Conservation (phyloP, 495 filamentous ascomycete species). For the Penicillium paradoxum region DNA sequence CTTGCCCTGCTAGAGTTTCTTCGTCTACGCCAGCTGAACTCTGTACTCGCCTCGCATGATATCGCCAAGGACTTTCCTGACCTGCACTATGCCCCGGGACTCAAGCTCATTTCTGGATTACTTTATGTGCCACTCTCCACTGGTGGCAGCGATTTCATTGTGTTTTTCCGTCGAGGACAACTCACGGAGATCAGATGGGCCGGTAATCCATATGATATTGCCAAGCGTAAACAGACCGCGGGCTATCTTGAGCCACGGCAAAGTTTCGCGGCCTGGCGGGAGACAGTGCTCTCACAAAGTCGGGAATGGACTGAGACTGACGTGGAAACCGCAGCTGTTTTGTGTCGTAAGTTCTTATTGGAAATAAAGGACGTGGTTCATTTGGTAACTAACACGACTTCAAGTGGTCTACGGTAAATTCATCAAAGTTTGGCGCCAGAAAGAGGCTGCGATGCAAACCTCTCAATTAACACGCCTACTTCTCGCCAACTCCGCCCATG, state of each 20-base stretch:
- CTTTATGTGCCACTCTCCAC: conserved; percentile 78
- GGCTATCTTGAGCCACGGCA: conserved; percentile 32
- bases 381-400: background rate
- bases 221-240: conserved; percentile 37
- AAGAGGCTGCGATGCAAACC: conserved; percentile 77
- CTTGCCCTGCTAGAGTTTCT: conserved; percentile 84
- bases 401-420: conserved; percentile 80
- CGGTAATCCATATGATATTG: conserved; percentile 82
- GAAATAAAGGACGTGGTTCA: background rate
- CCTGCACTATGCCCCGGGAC: conserved; percentile 73
- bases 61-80: conserved; percentile 78
- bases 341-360: conserved; percentile 46
- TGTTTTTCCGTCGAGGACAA: conserved; percentile 82
- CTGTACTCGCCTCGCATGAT: conserved; percentile 75
- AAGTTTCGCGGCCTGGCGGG: conserved; percentile 34
- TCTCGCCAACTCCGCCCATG: conserved; percentile 88
- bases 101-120: conserved; percentile 72
- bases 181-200: conserved; percentile 83
- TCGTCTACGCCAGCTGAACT: conserved; percentile 67
- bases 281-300: conserved; percentile 33
- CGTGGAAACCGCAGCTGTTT: conserved; percentile 80
- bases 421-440: conserved; percentile 90
- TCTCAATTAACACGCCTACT: conserved; percentile 77
- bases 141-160: conserved; percentile 80
- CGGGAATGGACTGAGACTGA: conserved; percentile 49